Conservation (phyloP, 768 basidiomycete species). For the Mycena epipterygia region DNA sequence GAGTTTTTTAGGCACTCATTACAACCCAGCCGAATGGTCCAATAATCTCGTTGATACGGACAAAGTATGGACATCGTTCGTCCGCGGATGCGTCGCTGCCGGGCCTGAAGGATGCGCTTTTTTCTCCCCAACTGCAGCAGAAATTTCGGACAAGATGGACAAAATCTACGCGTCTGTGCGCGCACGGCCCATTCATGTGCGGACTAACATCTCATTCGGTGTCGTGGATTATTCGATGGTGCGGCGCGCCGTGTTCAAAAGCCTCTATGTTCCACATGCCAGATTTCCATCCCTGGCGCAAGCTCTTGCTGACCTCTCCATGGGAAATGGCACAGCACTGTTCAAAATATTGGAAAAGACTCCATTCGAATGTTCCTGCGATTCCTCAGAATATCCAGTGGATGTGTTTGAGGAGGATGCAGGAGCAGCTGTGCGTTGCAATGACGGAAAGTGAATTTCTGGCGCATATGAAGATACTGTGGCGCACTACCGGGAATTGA, state of each 20-base stretch:
- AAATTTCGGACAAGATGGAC: constrained; percentile 53
- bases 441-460: constrained; percentile 26
- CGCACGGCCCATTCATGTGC: constrained; percentile 50
- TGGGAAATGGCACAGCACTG: constrained; percentile 45
- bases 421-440: constrained; percentile 7
- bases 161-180: constrained; percentile 47
- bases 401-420: neutral
- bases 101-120: constrained; percentile 54
- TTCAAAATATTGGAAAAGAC: constrained; percentile 37
- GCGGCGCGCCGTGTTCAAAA: constrained; percentile 45
- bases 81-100: constrained; percentile 50
- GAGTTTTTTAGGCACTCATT: neutral
- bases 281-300: constrained; percentile 50
- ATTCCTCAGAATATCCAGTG: constrained; percentile 17
- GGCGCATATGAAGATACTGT: constrained; percentile 3
- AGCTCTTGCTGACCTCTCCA: constrained; percentile 50
- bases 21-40: constrained; percentile 16
- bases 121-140: constrained; percentile 50
- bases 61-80: constrained; percentile 52
- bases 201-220: constrained; percentile 46
- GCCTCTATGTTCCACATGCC: constrained; percentile 53
- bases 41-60: constrained; percentile 45
- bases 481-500: constrained; percentile 5
- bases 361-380: constrained; percentile 49
- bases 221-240: constrained; percentile 51